Evolutionary conservation across 148 eudicot species (phyloP).

Genomic region (Talinum fruticosum): DNA sequence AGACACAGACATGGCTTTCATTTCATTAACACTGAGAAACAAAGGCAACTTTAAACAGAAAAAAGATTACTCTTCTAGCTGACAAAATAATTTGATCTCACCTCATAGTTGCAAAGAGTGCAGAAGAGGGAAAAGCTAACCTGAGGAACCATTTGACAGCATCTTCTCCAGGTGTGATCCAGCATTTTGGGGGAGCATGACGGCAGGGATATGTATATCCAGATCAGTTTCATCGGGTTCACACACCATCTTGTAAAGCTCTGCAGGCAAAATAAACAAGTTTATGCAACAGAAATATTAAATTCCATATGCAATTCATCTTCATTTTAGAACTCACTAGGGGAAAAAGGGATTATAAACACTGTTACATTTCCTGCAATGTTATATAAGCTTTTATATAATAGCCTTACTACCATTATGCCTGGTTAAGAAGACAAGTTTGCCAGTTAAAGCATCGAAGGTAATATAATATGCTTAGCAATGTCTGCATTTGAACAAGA

Average conservation of each 20-base stretch:
- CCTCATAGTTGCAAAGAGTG: background rate
- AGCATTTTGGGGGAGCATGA: slow-evolving; percentile 82
- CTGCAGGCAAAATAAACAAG: slow-evolving; percentile 33
- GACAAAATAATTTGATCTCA: background rate
- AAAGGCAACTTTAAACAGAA: background rate
- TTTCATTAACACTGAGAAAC: background rate
- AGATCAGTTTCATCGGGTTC: slow-evolving; percentile 81
- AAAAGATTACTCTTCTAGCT: background rate
- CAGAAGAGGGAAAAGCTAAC: slow-evolving; percentile 31
- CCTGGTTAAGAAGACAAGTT: background rate
- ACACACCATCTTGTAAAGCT: slow-evolving; percentile 89
- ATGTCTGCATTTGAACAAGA: background rate
- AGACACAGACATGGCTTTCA: background rate
- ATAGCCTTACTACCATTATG: background rate
- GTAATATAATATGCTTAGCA: background rate
- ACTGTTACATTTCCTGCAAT: background rate
- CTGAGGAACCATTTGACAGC: slow-evolving; percentile 54
- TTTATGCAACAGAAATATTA: background rate
- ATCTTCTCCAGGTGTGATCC: slow-evolving; percentile 59
- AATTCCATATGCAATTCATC: background rate
- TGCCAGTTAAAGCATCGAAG: background rate
- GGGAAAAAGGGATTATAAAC: background rate
- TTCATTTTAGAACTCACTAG: background rate
- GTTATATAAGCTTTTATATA: background rate
- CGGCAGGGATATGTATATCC: slow-evolving; percentile 71